These are phyloP conservation scores for Speleostelium caveatum DNA, from an alignment of 78 protist species.

Conservation along the genomic window DNA sequence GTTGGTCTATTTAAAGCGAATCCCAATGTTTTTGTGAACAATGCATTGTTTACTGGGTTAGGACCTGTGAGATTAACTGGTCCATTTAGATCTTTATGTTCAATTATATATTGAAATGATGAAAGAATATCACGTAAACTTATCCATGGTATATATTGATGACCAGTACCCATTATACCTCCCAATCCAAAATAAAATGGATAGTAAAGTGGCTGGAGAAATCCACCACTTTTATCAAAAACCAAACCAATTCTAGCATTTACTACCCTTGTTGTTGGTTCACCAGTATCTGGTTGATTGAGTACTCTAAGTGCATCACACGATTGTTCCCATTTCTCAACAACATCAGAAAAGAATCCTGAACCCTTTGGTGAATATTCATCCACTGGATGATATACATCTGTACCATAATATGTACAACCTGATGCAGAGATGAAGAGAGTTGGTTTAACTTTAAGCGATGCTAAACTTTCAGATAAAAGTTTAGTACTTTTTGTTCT, in stretches of 20 bases:
- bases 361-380: conserved; percentile 50
- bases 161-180: conserved; percentile 52
- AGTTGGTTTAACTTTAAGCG: conserved; percentile 9
- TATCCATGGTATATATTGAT: conserved; percentile 65
- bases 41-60: conserved; percentile 51
- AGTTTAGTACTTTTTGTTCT: conserved; percentile 32
- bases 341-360: conserved; percentile 64
- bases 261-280: conserved; percentile 2
- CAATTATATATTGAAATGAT: conserved; percentile 7
- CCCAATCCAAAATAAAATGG: conserved; percentile 72
- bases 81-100: conserved; percentile 11
- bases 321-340: conserved; percentile 50
- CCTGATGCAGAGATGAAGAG: conserved; percentile 54
- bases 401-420: conserved; percentile 61
- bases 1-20: conserved; percentile 58
- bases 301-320: background rate
- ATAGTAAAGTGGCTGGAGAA: conserved; percentile 34
- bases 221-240: conserved; percentile 35
- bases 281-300: background rate
- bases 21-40: conserved; percentile 37
- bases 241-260: conserved; percentile 50
- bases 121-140: conserved; percentile 12
- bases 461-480: conserved; percentile 13
- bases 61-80: conserved; percentile 32
- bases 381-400: conserved; percentile 22